Percentiles rank a stretch among this genome's conserved stretches.
Conservation (phyloP, 2,329 filamentous ascomycete genomes). For the Calcarisporium arbuscula region DNA sequence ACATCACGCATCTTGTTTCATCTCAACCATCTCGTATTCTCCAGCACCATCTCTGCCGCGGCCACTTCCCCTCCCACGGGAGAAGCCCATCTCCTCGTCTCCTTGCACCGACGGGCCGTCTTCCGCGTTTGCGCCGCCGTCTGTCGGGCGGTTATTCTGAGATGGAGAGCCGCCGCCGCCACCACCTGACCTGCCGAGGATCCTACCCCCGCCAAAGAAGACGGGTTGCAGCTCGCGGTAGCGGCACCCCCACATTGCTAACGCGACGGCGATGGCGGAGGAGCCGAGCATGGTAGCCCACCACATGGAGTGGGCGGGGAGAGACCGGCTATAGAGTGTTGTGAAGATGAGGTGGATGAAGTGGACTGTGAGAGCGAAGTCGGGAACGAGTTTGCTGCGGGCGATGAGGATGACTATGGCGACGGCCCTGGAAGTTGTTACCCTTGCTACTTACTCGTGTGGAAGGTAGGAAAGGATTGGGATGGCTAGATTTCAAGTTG, state of each 20-base stretch:
- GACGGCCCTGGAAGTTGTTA: slow-evolving; percentile 54
- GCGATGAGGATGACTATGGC: slow-evolving; percentile 78
- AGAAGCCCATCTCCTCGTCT: slow-evolving; percentile 45
- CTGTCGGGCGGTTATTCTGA: slow-evolving; percentile 15
- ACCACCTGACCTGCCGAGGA: slow-evolving; percentile 23
- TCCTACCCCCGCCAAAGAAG: slow-evolving; percentile 63
- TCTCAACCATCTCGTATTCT: slow-evolving; percentile 61
- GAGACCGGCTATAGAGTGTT: slow-evolving; percentile 66
- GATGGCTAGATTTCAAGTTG: not conserved
- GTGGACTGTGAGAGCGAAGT: slow-evolving; percentile 88
- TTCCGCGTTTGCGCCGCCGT: slow-evolving; percentile 10
- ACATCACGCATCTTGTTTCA: too few species aligned
- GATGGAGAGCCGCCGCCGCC: slow-evolving; percentile 9
- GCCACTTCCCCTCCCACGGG: slow-evolving; percentile 43
- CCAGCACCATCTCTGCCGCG: slow-evolving; percentile 48
- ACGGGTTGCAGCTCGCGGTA: slow-evolving; percentile 87
- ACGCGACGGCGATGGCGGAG: slow-evolving; percentile 39
- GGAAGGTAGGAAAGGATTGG: slow-evolving; percentile 1
- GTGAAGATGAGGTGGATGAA: slow-evolving; percentile 73
- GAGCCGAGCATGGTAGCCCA: slow-evolving; percentile 59
- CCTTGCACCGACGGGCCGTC: slow-evolving; percentile 17
- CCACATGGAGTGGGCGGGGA: slow-evolving; percentile 80
- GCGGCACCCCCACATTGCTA: slow-evolving; percentile 86
- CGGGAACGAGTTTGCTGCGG: slow-evolving; percentile 87
- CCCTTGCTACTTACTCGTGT: not conserved